phyloP scores from a whole-genome alignment of 164 flowering plant genomes.

The Santalum album region DNA sequence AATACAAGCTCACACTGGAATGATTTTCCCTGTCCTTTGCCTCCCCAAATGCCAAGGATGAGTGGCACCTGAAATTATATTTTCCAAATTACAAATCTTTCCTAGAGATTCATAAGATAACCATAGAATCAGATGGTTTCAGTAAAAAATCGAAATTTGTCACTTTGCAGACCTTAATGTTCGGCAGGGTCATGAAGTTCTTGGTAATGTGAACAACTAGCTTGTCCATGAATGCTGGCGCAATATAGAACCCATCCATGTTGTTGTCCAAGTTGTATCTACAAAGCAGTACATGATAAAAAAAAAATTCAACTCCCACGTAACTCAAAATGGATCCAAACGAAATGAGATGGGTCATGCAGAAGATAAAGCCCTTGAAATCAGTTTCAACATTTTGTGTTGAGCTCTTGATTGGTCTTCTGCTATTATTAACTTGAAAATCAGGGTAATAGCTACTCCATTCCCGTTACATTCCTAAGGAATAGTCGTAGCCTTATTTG shows the following conservation, averaged over 20 bases:
- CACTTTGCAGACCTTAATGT: constrained; percentile 37
- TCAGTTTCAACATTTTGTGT: too few species aligned
- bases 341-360: too few species aligned
- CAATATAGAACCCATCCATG: constrained; percentile 48
- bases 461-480: too few species aligned
- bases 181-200: constrained; percentile 50
- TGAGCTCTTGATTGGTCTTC: too few species aligned
- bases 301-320: too few species aligned
- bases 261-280: constrained; percentile 45
- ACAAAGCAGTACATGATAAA: neutral
- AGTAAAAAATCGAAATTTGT: neutral
- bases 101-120: too few species aligned
- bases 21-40: constrained; percentile 61
- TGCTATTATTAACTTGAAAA: too few species aligned
- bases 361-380: too few species aligned
- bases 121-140: neutral
- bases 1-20: constrained; percentile 65
- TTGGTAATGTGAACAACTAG: constrained; percentile 52
- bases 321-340: too few species aligned
- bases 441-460: too few species aligned
- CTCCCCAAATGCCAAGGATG: constrained; percentile 56
- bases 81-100: neutral
- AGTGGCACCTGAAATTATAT: constrained; percentile 38
- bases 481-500: too few species aligned
- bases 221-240: constrained; percentile 66